Percentiles rank a stretch among this genome's conserved stretches.
Evolutionary conservation across 345 rosid species (phyloP).

Genomic region (Linum trigynum): DNA sequence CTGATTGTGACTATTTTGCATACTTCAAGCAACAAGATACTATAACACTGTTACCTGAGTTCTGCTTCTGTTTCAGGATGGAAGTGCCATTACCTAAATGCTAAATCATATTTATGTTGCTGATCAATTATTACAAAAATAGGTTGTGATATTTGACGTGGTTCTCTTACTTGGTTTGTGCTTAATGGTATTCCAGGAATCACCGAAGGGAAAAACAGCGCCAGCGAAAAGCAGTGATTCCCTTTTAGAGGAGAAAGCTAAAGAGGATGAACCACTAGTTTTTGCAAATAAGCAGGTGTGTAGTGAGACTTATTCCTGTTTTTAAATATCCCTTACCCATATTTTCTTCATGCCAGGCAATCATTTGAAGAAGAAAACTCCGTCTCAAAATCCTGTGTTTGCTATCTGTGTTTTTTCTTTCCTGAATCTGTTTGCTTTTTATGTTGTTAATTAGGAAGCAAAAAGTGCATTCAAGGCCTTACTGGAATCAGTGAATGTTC

Average conservation of each 20-base stretch:
- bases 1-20: slow-evolving; percentile 1
- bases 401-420: slow-evolving; percentile 8
- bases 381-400: not conserved
- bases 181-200: slow-evolving; percentile 39
- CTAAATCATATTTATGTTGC: not conserved
- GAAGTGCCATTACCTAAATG: not conserved
- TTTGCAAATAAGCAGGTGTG: slow-evolving; percentile 78
- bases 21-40: not conserved
- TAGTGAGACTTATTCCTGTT: not conserved
- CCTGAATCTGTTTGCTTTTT: not conserved
- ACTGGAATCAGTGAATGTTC: slow-evolving; percentile 75
- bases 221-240: slow-evolving; percentile 47
- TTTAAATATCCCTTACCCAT: not conserved
- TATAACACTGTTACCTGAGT: not conserved
- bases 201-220: slow-evolving; percentile 37
- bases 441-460: slow-evolving; percentile 49
- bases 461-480: slow-evolving; percentile 95
- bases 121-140: not conserved
- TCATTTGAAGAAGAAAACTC: not conserved
- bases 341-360: not conserved
- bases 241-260: slow-evolving; percentile 54
- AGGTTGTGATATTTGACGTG: not conserved
- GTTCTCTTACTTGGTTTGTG: not conserved
- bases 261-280: slow-evolving; percentile 66
- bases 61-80: not conserved